Conservation (phyloP, 257 asterid species). For the Leptodermis oblonga region DNA sequence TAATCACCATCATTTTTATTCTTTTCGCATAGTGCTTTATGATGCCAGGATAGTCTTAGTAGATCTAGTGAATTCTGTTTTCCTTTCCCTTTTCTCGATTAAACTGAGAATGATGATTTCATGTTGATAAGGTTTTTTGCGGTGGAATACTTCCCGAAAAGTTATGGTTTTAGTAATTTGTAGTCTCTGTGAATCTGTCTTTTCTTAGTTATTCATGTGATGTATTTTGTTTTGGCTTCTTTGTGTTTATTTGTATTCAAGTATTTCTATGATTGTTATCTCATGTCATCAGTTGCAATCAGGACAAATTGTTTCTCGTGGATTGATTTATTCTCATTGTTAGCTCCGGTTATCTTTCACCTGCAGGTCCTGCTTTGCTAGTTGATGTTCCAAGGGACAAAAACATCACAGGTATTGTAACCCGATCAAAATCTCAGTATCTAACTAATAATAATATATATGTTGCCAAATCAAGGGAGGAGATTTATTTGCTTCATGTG, state of each 20-base stretch:
- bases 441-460: background rate
- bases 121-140: background rate
- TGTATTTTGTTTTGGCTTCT: background rate
- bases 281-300: background rate
- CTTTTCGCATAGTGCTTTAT: background rate
- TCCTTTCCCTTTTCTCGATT: no score
- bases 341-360: background rate
- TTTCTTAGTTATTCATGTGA: background rate
- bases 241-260: background rate
- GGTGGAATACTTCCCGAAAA: background rate
- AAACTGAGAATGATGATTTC: background rate
- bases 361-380: conserved; percentile 75
- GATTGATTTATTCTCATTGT: background rate
- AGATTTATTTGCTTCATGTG: background rate
- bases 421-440: background rate
- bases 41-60: background rate
- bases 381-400: conserved; percentile 91
- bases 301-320: background rate
- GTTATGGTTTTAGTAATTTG: background rate
- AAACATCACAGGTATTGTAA: conserved; percentile 67
- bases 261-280: background rate
- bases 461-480: background rate
- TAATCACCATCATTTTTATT: background rate
- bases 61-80: background rate
- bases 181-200: background rate